Evolutionary conservation across 129 eudicot genomes (phyloP), one percentile per base, ranked within the genome.

Genomic region (Silybum marianum): DNA sequence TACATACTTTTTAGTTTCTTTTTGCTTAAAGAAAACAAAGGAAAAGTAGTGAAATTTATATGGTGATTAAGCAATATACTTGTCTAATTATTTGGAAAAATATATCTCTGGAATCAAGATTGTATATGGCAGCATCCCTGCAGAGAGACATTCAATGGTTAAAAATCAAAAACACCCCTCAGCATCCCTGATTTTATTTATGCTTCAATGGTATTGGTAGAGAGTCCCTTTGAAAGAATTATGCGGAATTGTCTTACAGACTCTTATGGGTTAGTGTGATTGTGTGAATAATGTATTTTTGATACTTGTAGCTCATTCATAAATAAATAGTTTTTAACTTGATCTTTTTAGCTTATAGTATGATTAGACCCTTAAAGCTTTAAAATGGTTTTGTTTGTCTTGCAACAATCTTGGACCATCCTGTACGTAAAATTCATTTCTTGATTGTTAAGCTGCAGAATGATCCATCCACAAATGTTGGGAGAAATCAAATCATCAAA

Each of bases 381-480:
- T 77, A 39, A 5, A 66, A 77, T 3, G 5, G 7, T 79, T 82
- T 32, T 65, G 18, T 23, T 71, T 75, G 68, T 80, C 26, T 51
- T 19, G 30, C n/a, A n/a, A n/a, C n/a, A n/a, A n/a, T n/a, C n/a
- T n/a, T n/a, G n/a, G 62, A 65, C 38, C 67, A 77, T 77, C 39
- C 38, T 62, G 67, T 73, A 28, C n/a, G n/a, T n/a, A n/a, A 62
- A 44, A 7, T 24, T 67, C 18, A 74, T 67, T 32, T 67, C 7
- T 30, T 48, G 23, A 68, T 60, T 46, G 71, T 75, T 69, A 71
- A 77, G 18, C 14, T 77, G 65, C 70, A 95, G 99, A 93, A 95
- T 83, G 98, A 96, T 88, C 99, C 98, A 60, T 72, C 89, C 85
- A 96, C 95, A 16, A 96, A 96, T 84, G 95, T 96, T 76, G 99